Percentiles rank a stretch among this genome's conserved stretches.
These are phyloP conservation scores for Dictyostelium brefeldianum DNA, from an alignment of 78 protist genomes.

Conservation along the genomic window DNA sequence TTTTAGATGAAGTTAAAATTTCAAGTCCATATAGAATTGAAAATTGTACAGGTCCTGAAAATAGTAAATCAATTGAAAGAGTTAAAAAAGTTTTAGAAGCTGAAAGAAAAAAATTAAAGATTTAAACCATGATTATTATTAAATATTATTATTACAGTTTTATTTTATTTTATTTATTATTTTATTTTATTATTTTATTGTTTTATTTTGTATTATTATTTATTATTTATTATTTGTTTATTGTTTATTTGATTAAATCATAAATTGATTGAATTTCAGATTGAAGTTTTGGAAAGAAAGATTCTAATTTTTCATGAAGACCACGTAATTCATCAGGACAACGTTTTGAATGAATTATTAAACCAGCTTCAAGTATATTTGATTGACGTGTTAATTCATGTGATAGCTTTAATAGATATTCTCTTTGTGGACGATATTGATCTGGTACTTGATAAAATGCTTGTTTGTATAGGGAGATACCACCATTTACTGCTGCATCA, in stretches of 20 bases:
- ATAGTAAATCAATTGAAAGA: conserved; percentile 40
- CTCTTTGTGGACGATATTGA: background rate
- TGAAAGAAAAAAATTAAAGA: conserved; percentile 60
- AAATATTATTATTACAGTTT: conserved; percentile 3
- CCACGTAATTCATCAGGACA: conserved; percentile 84
- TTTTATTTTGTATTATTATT: background rate
- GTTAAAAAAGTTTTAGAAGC: conserved; percentile 64
- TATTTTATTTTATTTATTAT: background rate
- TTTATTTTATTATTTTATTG: background rate
- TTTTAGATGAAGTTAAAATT: conserved; percentile 61
- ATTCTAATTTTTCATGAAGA: conserved; percentile 78
- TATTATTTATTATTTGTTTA: background rate
- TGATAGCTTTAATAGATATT: background rate
- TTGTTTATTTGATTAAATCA: background rate
- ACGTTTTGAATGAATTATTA: conserved; percentile 50
- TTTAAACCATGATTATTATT: background rate
- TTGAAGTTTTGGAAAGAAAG: conserved; percentile 46
- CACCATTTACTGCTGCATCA: conserved; percentile 93
- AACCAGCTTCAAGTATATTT: conserved; percentile 40
- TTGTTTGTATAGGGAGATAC: conserved; percentile 68
- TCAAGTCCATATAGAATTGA: conserved; percentile 72
- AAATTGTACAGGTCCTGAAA: conserved; percentile 55
- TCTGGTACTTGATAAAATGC: conserved; percentile 42
- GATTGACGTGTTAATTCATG: conserved; percentile 45
- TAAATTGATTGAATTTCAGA: conserved; percentile 27